Evolutionary conservation across 2,329 filamentous ascomycete species (phyloP), one percentile per base, ranked within the genome.

Genomic region (Gnomoniopsis smithogilvyi): DNA sequence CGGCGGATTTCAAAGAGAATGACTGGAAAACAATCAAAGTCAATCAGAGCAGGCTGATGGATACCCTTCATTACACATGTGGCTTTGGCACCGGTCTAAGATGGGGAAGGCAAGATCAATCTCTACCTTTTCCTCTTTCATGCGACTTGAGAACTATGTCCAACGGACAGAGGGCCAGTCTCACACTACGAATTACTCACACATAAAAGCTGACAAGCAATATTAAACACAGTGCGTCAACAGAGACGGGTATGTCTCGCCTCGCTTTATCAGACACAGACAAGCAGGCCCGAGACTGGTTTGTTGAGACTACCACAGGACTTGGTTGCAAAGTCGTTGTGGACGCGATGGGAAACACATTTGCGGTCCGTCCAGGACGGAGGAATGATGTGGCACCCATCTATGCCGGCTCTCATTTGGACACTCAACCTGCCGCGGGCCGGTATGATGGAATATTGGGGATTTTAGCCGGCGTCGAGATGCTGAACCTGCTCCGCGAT

Each of bases 291-390:
- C 83, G 91, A 43, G 84, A 90, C 69, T 95, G 90, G 90, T 92
- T 95, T 63, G 80, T 86, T 0, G 70, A 85, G 19, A 86, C 84
- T 0, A 85, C 84, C 1, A 73, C 83, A 65, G 76, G 74, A 0
- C 74, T 92, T 0, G 88, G 87, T 11, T 94, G 90, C 70, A 78
- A 79, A 3, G 78, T 90, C 8, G 87, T 81, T 0, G 72, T 91
- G 1, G 91, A 95, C 68, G 77, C 83, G 26, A 92, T 94, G 84
- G 90, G 90, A 21, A 95, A 94, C 65, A 89, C 89, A 62, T 95
- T 94, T 68, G 89, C 90, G 1, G 78, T 91, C 3, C 81, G 87
- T 2, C 82, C 85, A 3, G 90, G 90, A 1, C 74, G 81, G 58
- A 73, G 74, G 54, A 75, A 78, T 19, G 77, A 82, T 26, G 82